Conservation (phyloP, 345 rosid species). For the Hibiscus trionum region DNA sequence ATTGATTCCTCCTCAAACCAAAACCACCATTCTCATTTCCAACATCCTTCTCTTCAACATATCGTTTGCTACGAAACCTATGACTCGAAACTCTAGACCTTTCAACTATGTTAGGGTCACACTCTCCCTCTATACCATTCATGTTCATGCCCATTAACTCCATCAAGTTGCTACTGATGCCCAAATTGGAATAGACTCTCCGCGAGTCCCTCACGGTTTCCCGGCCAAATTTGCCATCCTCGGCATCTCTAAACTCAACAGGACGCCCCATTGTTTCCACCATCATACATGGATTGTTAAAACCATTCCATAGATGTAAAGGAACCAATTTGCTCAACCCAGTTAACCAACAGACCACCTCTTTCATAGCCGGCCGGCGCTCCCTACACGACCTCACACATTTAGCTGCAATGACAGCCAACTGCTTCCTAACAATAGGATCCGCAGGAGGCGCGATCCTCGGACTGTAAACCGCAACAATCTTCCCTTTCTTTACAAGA, state of each 20-base stretch:
- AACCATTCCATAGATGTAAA: slow-evolving; percentile 80
- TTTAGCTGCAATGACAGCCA: slow-evolving; percentile 74
- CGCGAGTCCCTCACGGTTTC: slow-evolving; percentile 30
- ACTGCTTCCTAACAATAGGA: slow-evolving; percentile 62
- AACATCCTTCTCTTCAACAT: slow-evolving; percentile 15
- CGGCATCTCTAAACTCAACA: slow-evolving; percentile 35
- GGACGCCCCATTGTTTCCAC: slow-evolving; percentile 84
- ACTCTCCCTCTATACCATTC: slow-evolving; percentile 28
- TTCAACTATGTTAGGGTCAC: slow-evolving; percentile 6
- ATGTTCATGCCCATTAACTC: slow-evolving; percentile 43
- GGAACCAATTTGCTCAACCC: slow-evolving; percentile 66
- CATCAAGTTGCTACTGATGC: slow-evolving; percentile 64
- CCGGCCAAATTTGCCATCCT: slow-evolving; percentile 22
- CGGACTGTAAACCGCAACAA: slow-evolving; percentile 66
- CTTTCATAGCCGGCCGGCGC: slow-evolving; percentile 84
- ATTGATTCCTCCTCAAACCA: slow-evolving; percentile 22
- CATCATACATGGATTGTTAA: slow-evolving; percentile 91
- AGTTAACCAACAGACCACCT: slow-evolving; percentile 72
- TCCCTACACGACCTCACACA: slow-evolving; percentile 97
- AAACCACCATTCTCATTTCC: slow-evolving; percentile 11
- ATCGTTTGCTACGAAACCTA: slow-evolving; percentile 37
- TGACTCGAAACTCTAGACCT: slow-evolving; percentile 23
- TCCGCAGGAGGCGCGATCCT: slow-evolving; percentile 56
- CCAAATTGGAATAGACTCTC: slow-evolving; percentile 66
- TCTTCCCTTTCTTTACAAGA: slow-evolving; percentile 75